Evolutionary conservation across 2,329 filamentous ascomycete genomes (phyloP), one percentile per base, ranked within the genome.

Genomic region (Talaromyces sp.): DNA sequence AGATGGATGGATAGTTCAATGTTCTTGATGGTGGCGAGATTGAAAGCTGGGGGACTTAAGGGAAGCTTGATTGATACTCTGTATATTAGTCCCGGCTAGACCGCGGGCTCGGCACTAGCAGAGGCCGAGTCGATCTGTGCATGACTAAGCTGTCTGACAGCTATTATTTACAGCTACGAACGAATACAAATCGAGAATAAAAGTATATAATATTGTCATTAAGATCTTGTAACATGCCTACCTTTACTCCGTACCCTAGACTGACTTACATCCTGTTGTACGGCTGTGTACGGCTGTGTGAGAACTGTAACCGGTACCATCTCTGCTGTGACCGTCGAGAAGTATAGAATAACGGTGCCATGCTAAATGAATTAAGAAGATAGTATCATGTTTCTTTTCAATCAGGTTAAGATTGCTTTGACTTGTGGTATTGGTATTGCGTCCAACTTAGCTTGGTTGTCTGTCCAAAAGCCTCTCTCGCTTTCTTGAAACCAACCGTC

Each of bases 371-470:
- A 73, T 73, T 70, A 73, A 69, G 69, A 64, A 66, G 66, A 66
- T 66, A 63, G 64, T 62, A 61, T 66, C 64, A 64, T 31, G 35
- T 60, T 56, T 53, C 53, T 38, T 55, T 64, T 68, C 65, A 67
- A 66, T 64, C 67, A 66, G 67, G 66, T 67, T 68, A 66, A 70
- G 66, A 64, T 46, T 46, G 41, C 3, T 46, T 69, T 35, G 32
- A 63, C 69, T 70, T 19, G 55, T 62, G 56, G 41, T 46, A 26
- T 51, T 62, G 56, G 41, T 46, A 26, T 51, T 58, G 67, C 66
- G 70, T 73, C 72, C 69, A 70, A 74, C 72, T 74, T 74, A 74
- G 71, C 72, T 63, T 74, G 71, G 64, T 68, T 64, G 46, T 69
- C 64, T 67, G 43, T 46, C 10, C 43, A 21, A 46, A 46, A 21